Conservation (phyloP, 2,329 filamentous ascomycete species). For the Cladosporium sp. region DNA sequence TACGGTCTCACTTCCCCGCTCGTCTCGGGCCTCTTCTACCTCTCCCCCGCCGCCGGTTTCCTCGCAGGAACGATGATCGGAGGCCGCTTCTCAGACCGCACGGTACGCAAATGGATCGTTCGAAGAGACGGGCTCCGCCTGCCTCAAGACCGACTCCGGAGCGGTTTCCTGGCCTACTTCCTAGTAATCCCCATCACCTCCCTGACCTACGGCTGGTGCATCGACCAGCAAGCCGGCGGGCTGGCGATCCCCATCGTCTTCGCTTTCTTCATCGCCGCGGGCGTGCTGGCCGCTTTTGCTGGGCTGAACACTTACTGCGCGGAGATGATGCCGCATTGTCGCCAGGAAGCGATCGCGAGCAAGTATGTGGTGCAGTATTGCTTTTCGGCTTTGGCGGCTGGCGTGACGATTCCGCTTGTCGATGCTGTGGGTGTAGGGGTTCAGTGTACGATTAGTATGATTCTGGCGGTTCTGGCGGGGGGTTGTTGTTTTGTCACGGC, state of each 20-base stretch:
- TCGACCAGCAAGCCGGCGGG: constrained; percentile 48
- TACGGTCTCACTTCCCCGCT: constrained; percentile 62
- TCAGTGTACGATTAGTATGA: constrained; percentile 18
- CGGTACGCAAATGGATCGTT: constrained; percentile 58
- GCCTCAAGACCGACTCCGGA: constrained; percentile 61
- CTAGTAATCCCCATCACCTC: constrained; percentile 53
- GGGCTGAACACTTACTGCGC: constrained; percentile 72
- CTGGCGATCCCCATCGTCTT: constrained; percentile 59
- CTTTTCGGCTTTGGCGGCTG: constrained; percentile 63
- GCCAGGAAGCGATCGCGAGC: constrained; percentile 64
- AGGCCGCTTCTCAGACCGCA: constrained; percentile 61
- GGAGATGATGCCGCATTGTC: constrained; percentile 67
- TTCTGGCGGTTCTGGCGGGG: constrained; percentile 19
- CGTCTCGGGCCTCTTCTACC: constrained; percentile 64
- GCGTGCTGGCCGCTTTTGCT: constrained; percentile 67
- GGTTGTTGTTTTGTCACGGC: constrained; percentile 15
- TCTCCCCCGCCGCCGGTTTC: constrained; percentile 64
- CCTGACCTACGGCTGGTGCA: constrained; percentile 61
- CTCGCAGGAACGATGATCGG: constrained; percentile 62
- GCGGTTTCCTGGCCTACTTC: constrained; percentile 50
- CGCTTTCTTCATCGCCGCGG: constrained; percentile 66
- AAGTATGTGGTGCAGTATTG: constrained; percentile 74
- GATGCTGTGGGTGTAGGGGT: constrained; percentile 68
- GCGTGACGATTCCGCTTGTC: constrained; percentile 64
- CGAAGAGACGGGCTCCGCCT: constrained; percentile 53